A percentile compares a stretch with the other conserved stretches of the same genome.
Evolutionary conservation across 1,139 yeast species (phyloP).

Genomic region (Nakaseomyces kungkrabaensis): DNA sequence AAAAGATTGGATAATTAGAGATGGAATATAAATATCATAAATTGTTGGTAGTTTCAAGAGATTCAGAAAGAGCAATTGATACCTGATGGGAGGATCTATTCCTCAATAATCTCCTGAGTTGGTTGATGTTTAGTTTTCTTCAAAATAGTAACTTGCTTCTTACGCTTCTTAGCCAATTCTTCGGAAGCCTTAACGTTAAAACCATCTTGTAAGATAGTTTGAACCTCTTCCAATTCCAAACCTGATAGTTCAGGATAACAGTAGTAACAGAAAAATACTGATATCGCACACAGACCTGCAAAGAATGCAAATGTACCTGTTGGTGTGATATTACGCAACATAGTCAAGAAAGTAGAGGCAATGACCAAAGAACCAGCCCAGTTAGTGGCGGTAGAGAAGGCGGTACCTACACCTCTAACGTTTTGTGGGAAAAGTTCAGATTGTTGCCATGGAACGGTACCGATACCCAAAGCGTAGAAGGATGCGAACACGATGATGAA

Average conservation of each 20-base stretch:
- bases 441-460: slow-evolving; percentile 98
- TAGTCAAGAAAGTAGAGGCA: slow-evolving; percentile 84
- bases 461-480: slow-evolving; percentile 85
- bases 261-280: slow-evolving; percentile 66
- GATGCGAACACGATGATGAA: slow-evolving; percentile 85
- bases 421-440: slow-evolving; percentile 88
- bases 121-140: slow-evolving; percentile 15
- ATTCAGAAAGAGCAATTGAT: background rate
- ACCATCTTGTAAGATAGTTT: slow-evolving; percentile 66
- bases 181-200: slow-evolving; percentile 72
- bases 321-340: slow-evolving; percentile 88
- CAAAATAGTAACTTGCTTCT: slow-evolving; percentile 19
- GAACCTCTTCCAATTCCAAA: slow-evolving; percentile 84
- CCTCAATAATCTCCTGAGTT: slow-evolving; percentile 19
- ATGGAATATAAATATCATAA: background rate
- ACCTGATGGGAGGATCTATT: background rate
- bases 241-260: slow-evolving; percentile 90
- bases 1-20: background rate
- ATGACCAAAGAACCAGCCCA: slow-evolving; percentile 93
- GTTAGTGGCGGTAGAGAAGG: slow-evolving; percentile 86
- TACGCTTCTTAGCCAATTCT: slow-evolving; percentile 37
- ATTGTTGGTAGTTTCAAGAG: background rate
- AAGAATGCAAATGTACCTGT: slow-evolving; percentile 88
- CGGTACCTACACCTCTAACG: slow-evolving; percentile 86
- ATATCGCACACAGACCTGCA: slow-evolving; percentile 66